Evolutionary conservation across 78 protist genomes (phyloP).

Genomic region (Speleostelium caveatum): DNA sequence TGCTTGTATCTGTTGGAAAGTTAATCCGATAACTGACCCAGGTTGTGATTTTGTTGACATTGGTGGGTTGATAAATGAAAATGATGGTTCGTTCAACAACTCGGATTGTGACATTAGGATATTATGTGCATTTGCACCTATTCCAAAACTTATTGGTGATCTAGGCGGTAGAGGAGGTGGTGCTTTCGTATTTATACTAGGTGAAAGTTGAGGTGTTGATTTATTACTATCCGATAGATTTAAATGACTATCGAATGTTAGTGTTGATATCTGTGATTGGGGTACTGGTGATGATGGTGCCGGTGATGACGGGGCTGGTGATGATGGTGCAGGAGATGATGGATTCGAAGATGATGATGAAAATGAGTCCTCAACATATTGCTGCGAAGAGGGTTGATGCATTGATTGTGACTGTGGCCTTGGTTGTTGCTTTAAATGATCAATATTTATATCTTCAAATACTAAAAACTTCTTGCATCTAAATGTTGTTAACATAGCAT

Average conservation of each 20-base stretch:
- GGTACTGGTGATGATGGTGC: neutral
- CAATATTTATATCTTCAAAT: conserved; percentile 53
- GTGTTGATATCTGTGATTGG: neutral
- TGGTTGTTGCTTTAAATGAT: conserved; percentile 1
- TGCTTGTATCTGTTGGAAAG: too few species aligned
- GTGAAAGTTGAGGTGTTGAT: neutral
- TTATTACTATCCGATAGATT: neutral
- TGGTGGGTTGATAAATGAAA: too few species aligned
- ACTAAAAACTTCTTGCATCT: conserved; percentile 64
- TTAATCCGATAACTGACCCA: too few species aligned
- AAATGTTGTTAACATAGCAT: conserved; percentile 5
- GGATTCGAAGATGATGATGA: conserved; percentile 1
- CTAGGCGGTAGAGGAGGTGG: conserved; percentile 71
- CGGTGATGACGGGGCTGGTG: neutral
- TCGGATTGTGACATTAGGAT: too few species aligned
- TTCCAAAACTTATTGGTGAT: conserved; percentile 36
- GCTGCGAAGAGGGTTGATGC: neutral
- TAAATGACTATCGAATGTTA: neutral
- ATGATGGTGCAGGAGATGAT: conserved; percentile 3
- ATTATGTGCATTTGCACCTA: too few species aligned
- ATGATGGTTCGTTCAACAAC: too few species aligned
- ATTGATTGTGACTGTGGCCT: neutral
- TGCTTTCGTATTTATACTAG: neutral
- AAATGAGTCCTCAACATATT: neutral
- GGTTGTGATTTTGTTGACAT: too few species aligned